Base-by-base conservation (phyloP, 2,329 filamentous ascomycete species). In the Colletotrichum sp. region DNA sequence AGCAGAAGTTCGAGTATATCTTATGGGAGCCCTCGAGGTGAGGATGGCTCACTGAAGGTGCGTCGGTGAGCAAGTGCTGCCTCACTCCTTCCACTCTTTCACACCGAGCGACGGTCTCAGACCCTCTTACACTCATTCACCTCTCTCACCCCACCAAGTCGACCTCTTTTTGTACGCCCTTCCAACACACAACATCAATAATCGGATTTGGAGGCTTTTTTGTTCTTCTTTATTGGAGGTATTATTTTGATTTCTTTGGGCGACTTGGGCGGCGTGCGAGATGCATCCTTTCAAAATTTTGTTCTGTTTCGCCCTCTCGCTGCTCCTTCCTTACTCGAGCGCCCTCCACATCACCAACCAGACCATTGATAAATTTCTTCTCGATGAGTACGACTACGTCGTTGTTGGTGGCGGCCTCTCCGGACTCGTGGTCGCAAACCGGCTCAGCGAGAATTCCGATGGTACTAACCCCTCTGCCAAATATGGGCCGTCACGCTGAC, bases 391-490 rank as follows among this genome's bases (percentile, higher is more conserved):
- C 67, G 82, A 85, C 71, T 85, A 84, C 67, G 79, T 88, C 18
- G 80, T 89, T 55, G 82, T 87, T 30, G 88, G 88, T 6, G 88
- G 87, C 21, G 88, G 88, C 6, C 83, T 85, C 32, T 86, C 86
- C 38, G 87, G 88, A 28, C 82, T 89, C 13, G 84, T 86, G 2
- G 80, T 89, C 32, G 86, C 86, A 28, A 84, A 84, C 28, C 80
- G 86, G 6, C 80, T 89, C 58, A 84, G 84, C 21, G 86, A 88
- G 78, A 81, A 86, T 70, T 66, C 79, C 12, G 73, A 78, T 65
- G 60, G 78, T 80, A 68, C 28, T 71, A 43, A n/a, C 5, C 6
- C 7, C 12, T 34, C 8, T 55, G 12, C n/a, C n/a, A 18, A 8
- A 5, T 13, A 55, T 8, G 12, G 38, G 30, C 16, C 21, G 1